phyloP scores from a whole-genome alignment of 2,329 filamentous ascomycete genomes.

The Ploettnerulaceae sp. region DNA sequence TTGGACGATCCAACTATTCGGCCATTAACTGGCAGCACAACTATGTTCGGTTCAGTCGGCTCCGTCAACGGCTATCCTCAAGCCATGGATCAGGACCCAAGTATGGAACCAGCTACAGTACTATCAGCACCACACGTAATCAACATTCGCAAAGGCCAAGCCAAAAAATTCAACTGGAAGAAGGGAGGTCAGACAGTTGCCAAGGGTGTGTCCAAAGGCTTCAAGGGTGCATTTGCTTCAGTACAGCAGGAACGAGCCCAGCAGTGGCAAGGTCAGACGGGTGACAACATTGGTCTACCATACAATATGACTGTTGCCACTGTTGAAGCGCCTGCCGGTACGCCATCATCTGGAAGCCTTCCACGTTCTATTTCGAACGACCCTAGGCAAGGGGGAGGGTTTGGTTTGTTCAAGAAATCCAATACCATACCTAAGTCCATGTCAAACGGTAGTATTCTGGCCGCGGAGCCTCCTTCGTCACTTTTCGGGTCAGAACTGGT shows the following conservation, averaged over 20 bases:
- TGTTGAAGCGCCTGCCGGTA: constrained; percentile 41
- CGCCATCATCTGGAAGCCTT: constrained; percentile 18
- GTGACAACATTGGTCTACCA: constrained; percentile 63
- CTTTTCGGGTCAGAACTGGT: constrained; percentile 89
- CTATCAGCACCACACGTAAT: constrained; percentile 74
- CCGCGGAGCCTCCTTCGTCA: constrained; percentile 49
- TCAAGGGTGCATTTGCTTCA: constrained; percentile 76
- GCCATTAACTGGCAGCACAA: constrained; percentile 38
- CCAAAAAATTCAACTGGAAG: constrained; percentile 98
- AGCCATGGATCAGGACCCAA: constrained; percentile 33
- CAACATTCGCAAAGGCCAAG: constrained; percentile 86
- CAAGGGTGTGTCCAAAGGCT: constrained; percentile 88
- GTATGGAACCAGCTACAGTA: constrained; percentile 32
- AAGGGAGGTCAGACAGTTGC: constrained; percentile 91
- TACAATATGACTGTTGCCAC: constrained; percentile 63
- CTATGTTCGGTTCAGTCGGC: constrained; percentile 26
- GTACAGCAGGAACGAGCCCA: constrained; percentile 49
- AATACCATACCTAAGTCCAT: constrained; percentile 46
- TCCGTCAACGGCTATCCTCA: constrained; percentile 30
- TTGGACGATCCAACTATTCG: constrained; percentile 36
- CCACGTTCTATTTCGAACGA: constrained; percentile 28
- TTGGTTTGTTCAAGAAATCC: constrained; percentile 61
- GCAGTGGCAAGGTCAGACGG: constrained; percentile 48
- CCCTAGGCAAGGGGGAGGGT: constrained; percentile 41
- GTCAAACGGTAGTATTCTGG: constrained; percentile 37